These are phyloP conservation scores for Mortierella sp. DNA, from an alignment of 371 early-diverging fungal genomes.

Conservation along the genomic window DNA sequence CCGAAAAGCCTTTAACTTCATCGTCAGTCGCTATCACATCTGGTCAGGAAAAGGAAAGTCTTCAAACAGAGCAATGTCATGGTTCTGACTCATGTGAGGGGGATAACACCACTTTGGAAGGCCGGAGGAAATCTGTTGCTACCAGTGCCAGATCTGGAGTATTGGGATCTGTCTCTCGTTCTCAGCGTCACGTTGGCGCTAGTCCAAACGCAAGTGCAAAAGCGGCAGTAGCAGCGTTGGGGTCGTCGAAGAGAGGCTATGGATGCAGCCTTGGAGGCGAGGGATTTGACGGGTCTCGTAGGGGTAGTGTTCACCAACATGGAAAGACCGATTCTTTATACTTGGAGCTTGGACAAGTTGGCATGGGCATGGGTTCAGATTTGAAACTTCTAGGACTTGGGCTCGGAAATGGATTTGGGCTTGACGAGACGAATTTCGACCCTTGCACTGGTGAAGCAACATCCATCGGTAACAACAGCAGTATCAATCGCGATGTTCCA, in stretches of 20 bases:
- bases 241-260: neutral
- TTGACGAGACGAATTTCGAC: constrained; percentile 8
- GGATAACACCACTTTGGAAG: neutral
- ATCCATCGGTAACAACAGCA: neutral
- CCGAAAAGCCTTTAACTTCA: constrained; percentile 5
- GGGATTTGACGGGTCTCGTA: constrained; percentile 8
- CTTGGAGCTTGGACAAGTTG: constrained; percentile 27
- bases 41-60: constrained; percentile 15
- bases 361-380: constrained; percentile 23
- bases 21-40: constrained; percentile 11
- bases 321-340: constrained; percentile 21
- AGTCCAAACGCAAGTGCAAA: constrained; percentile 3
- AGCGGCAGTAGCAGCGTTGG: neutral
- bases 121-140: constrained; percentile 9
- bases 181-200: constrained; percentile 27
- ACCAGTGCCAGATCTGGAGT: constrained; percentile 13
- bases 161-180: constrained; percentile 22
- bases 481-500: neutral
- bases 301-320: constrained; percentile 9
- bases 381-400: constrained; percentile 24
- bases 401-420: constrained; percentile 7
- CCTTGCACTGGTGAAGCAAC: neutral
- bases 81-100: neutral
- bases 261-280: constrained; percentile 5
- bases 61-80: neutral